These are phyloP conservation scores for Suillus decipiens DNA, from an alignment of 768 basidiomycete species.

Conservation along the genomic window DNA sequence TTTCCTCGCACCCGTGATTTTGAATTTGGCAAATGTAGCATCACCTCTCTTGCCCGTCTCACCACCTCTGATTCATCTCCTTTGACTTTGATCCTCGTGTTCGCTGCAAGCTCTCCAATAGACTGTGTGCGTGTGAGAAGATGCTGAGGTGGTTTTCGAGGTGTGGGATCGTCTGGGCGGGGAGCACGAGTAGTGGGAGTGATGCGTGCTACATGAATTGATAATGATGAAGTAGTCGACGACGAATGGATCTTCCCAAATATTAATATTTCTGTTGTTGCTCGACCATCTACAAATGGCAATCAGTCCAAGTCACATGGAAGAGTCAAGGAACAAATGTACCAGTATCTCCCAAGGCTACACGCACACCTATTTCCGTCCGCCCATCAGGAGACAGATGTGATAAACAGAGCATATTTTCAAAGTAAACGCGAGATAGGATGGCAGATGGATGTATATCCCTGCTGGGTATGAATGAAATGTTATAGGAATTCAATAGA, in stretches of 20 bases:
- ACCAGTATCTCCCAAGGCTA: conserved; percentile 74
- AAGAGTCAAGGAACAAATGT: conserved; percentile 21
- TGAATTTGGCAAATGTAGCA: conserved; percentile 33
- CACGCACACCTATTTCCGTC: conserved; percentile 60
- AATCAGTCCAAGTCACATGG: neutral
- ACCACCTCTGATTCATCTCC: conserved; percentile 33
- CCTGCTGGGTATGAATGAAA: conserved; percentile 36
- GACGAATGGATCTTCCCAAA: conserved; percentile 36
- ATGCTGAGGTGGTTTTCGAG: conserved; percentile 58
- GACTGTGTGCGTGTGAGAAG: conserved; percentile 16
- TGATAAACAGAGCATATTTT: neutral
- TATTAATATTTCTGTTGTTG: conserved; percentile 66
- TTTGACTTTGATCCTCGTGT: conserved; percentile 28
- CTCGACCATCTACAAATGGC: conserved; percentile 55
- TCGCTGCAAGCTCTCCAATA: conserved; percentile 21
- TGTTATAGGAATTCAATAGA: conserved; percentile 31
- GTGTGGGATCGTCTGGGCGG: conserved; percentile 79
- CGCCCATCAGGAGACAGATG: conserved; percentile 11
- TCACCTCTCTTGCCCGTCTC: conserved; percentile 14
- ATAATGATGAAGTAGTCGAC: conserved; percentile 24
- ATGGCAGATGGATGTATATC: conserved; percentile 58
- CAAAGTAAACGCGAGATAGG: neutral
- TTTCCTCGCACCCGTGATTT: conserved; percentile 9
- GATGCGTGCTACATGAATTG: conserved; percentile 59
- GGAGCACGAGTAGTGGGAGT: conserved; percentile 46